phyloP scores from a whole-genome alignment of 176 grass and related monocot species.

The Ananas comosus region DNA sequence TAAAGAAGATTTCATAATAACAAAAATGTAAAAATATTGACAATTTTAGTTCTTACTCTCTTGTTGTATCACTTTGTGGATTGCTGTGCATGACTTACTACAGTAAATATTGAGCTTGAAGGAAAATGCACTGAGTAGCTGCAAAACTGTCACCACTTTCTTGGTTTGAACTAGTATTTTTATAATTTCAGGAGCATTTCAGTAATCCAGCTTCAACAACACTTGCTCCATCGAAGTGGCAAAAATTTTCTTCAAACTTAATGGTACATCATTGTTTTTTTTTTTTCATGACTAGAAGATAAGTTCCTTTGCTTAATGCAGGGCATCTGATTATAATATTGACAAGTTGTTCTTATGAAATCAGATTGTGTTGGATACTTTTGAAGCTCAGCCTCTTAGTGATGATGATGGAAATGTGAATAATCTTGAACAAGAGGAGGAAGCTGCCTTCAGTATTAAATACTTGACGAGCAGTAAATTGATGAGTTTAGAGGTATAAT shows the following conservation, averaged over 20 bases:
- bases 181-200: constrained; percentile 70
- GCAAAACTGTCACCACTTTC: too few relatives aligned
- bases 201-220: constrained; percentile 64
- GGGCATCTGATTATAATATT: neutral
- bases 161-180: too few relatives aligned
- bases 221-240: constrained; percentile 55
- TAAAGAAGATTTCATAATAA: too few relatives aligned
- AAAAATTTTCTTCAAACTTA: constrained; percentile 81
- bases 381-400: constrained; percentile 92
- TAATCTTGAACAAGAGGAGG: constrained; percentile 78
- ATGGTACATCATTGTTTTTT: constrained; percentile 29
- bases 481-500: constrained; percentile 91
- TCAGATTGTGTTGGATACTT: constrained; percentile 85
- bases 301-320: neutral
- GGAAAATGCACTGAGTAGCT: too few relatives aligned
- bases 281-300: neutral
- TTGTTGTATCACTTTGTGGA: too few relatives aligned
- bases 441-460: constrained; percentile 87
- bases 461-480: constrained; percentile 97
- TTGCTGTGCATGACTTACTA: too few relatives aligned
- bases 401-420: constrained; percentile 88
- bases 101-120: too few relatives aligned
- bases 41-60: too few relatives aligned
- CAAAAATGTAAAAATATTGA: too few relatives aligned
- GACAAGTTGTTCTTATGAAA: neutral